A percentile compares a stretch with the other conserved stretches of the same genome.
Evolutionary conservation across 208 protist genomes (phyloP).

Genomic region (Wallacemonas sp.): DNA sequence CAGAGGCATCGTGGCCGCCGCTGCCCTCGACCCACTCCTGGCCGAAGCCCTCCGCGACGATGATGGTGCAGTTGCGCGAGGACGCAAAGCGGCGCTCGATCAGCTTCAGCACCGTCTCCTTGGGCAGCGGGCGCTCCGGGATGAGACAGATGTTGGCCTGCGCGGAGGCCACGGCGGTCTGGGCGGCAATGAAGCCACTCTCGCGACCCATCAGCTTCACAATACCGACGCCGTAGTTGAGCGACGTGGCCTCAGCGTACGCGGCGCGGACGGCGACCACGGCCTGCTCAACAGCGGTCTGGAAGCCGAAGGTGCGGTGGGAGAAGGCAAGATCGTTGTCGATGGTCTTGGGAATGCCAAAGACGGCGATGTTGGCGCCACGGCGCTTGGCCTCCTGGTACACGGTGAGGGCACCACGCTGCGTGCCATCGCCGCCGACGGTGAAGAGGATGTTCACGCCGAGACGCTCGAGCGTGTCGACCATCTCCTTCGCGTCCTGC

Average conservation of each 20-base stretch:
- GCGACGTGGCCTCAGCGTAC: conserved; percentile 89
- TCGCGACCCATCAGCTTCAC: conserved; percentile 96
- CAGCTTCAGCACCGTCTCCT: conserved; percentile 82
- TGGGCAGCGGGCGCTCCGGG: conserved; percentile 87
- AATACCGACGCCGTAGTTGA: conserved; percentile 92
- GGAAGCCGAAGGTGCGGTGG: conserved; percentile 94
- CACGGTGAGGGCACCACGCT: conserved; percentile 85
- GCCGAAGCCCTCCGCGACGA: conserved; percentile 95
- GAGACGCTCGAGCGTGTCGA: conserved; percentile 85
- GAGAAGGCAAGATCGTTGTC: conserved; percentile 96
- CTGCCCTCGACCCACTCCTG: conserved; percentile 75
- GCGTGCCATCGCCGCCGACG: conserved; percentile 95
- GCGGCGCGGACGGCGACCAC: conserved; percentile 85
- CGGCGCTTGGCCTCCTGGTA: conserved; percentile 81
- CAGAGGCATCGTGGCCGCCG: conserved; percentile 86
- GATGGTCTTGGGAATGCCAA: conserved; percentile 96
- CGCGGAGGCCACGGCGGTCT: conserved; percentile 89
- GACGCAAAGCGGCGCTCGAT: conserved; percentile 79
- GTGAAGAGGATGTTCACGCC: conserved; percentile 94
- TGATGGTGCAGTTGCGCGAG: conserved; percentile 89
- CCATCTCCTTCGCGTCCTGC: conserved; percentile 87
- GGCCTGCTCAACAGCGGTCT: conserved; percentile 94
- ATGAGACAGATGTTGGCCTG: conserved; percentile 94
- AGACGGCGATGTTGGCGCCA: conserved; percentile 85
- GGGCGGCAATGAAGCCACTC: conserved; percentile 93